Base-by-base conservation (phyloP, 164 flowering plant genomes). In the Buxus sempervirens region DNA sequence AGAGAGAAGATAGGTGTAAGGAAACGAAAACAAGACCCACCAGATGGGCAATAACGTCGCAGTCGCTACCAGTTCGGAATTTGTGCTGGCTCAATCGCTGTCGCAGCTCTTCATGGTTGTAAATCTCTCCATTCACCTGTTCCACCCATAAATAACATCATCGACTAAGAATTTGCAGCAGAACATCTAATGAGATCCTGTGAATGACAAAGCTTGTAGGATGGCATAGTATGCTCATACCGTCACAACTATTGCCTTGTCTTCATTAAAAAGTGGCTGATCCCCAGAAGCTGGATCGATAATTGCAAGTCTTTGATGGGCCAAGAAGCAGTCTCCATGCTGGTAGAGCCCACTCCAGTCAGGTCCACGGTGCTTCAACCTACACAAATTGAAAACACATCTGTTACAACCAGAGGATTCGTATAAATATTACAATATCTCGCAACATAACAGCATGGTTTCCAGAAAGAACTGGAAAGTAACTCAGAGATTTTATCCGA, bases 291-390 rank as follows among this genome's bases (percentile, higher is more conserved):
- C 86, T 12, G 99, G 99, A 74, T 92, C 99, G 13, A 95, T 77
- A 25, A 95, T 85, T 0, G 99, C 98, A 0, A 95, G 82, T 56
- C 99, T 78, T 68, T 95, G 99, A 73, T 95, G 99, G 13, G 97
- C 75, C 73, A 95, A 74, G 67, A 65, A 95, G 69, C 63, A 84
- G 49, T 83, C 98, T 6, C 91, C 93, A 71, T 89, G 84, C 61
- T 91, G 97, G 69, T 92, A 85, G 2, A 95, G 66, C 56, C 99
- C 99, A 77, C 98, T 92, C 99, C 99, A 95, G 69, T 95, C 98
- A 6, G 99, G 99, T 14, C 99, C 99, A 12, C 99, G 86, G 76
- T 95, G 99, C 90, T 84, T 95, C 90, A 95, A 82, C 60, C 99
- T 95, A 56, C n/a, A 56, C 26, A 0, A 56, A 21, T 5, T 5